Base-by-base conservation (phyloP, 2,329 filamentous ascomycete genomes). In the Phyllosticta citrichinensis region DNA sequence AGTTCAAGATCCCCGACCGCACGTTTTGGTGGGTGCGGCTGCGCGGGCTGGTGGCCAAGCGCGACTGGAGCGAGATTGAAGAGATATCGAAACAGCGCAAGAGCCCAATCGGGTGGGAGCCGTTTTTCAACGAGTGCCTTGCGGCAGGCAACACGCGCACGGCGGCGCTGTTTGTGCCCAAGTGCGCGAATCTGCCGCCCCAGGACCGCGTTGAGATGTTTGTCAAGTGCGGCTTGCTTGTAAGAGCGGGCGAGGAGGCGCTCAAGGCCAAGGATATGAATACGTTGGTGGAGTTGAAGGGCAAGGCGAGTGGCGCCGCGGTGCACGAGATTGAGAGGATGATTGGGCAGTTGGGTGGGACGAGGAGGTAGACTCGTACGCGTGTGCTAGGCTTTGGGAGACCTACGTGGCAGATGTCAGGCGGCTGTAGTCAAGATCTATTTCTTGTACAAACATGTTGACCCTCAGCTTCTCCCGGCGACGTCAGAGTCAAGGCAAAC, bases 61-160 rank as follows among this genome's bases (percentile, higher is more conserved):
- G 94, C 60, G 89, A 96, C 70, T 99, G 92, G 91, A 86, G 84
- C 57, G 93, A 97, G 72, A 82, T 99, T 62, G 92, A 97, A 72
- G 92, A 97, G 67, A 83, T 91, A 66, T 83, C 84, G 40, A 88
- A 87, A 69, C 84, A 74, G 50, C 83, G 89, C 70, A 96, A 92
- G 74, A 94, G 88, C 62, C 90, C 93, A 0, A 97, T 99, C 71
- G 93, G 93, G 11, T 99, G 94, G 94, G 91, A 96, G 83, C 91
- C 93, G 0, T 99, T 96, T 75, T 97, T 89, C 79, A 95, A 94
- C 70, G 87, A 95, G 68, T 85, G 89, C 27, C 79, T 97, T 0
- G 86, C 88, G 55, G 94, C 94, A 1, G 94, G 94, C 54, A 97
- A 97, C 70, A 87, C 90, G 5, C 88, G 92, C 63, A 80, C 96